A percentile compares a stretch with the other conserved stretches of the same genome.
Conservation (phyloP, 2,329 filamentous ascomycete species). For the Zarea fungicola region DNA sequence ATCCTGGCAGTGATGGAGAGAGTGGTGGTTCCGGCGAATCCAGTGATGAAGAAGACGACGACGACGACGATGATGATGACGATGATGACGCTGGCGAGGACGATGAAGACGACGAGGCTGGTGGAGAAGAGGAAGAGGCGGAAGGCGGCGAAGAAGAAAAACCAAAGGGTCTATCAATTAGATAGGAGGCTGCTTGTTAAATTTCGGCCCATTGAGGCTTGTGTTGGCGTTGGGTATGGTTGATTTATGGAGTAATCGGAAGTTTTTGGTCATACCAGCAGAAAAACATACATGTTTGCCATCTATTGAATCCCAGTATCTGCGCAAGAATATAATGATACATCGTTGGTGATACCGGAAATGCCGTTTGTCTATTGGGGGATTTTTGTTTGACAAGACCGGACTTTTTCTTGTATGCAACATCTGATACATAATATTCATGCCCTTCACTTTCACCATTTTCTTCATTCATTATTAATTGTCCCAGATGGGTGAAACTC, state of each 20-base stretch:
- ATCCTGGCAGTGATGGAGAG: conserved; percentile 56
- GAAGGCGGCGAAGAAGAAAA: conserved; percentile 22
- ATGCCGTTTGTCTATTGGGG: no score
- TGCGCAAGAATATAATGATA: no score
- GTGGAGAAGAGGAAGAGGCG: conserved; percentile 25
- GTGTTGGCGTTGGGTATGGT: background rate
- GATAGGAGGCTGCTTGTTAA: background rate
- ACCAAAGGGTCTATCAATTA: conserved; percentile 6
- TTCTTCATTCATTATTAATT: no score
- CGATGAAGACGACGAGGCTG: conserved; percentile 33
- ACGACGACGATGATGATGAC: conserved; percentile 42
- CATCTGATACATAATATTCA: no score
- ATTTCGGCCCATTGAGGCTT: background rate
- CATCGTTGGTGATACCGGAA: no score
- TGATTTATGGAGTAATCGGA: background rate
- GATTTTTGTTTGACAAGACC: no score
- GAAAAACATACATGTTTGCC: no score
- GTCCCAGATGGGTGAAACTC: background rate
- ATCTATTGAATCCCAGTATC: no score
- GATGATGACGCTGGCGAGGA: conserved; percentile 36
- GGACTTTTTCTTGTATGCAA: no score
- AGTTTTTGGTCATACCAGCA: no score
- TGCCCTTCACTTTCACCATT: no score
- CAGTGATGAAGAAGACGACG: conserved; percentile 48
- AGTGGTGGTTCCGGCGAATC: conserved; percentile 51